Evolutionary conservation across 768 basidiomycete genomes (phyloP).

Genomic region (Lanmaoa rubissima): DNA sequence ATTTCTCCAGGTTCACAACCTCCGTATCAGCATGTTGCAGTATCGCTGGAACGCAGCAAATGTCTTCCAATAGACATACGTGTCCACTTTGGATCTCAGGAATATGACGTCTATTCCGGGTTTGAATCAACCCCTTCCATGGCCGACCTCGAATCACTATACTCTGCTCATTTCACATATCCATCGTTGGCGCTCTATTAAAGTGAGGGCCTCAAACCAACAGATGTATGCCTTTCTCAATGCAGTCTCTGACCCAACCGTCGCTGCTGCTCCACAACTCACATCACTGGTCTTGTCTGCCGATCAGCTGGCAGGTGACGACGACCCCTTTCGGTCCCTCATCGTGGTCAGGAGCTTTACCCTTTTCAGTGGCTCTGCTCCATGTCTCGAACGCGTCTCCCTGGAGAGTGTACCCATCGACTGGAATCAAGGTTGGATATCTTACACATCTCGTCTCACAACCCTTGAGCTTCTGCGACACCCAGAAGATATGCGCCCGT

Average conservation of each 20-base stretch:
- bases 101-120: not conserved
- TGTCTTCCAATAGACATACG: slow-evolving; percentile 49
- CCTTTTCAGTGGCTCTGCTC: slow-evolving; percentile 49
- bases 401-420: slow-evolving; percentile 68
- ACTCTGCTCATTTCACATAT: slow-evolving; percentile 47
- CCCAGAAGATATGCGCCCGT: slow-evolving; percentile 58
- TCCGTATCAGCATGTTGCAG: slow-evolving; percentile 42
- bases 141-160: slow-evolving; percentile 21
- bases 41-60: slow-evolving; percentile 53
- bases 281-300: slow-evolving; percentile 53
- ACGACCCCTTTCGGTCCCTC: slow-evolving; percentile 5
- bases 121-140: slow-evolving; percentile 25
- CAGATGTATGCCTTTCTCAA: slow-evolving; percentile 46
- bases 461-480: slow-evolving; percentile 65
- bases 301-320: slow-evolving; percentile 39
- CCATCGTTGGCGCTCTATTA: slow-evolving; percentile 48
- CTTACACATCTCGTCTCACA: slow-evolving; percentile 28
- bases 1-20: slow-evolving; percentile 26
- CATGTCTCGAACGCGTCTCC: slow-evolving; percentile 43
- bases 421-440: slow-evolving; percentile 45
- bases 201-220: slow-evolving; percentile 42
- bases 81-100: slow-evolving; percentile 39
- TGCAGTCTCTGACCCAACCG: slow-evolving; percentile 35
- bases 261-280: slow-evolving; percentile 47
- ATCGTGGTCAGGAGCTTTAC: slow-evolving; percentile 41